phyloP scores from a whole-genome alignment of 768 basidiomycete species.

The Suillus occidentalis region DNA sequence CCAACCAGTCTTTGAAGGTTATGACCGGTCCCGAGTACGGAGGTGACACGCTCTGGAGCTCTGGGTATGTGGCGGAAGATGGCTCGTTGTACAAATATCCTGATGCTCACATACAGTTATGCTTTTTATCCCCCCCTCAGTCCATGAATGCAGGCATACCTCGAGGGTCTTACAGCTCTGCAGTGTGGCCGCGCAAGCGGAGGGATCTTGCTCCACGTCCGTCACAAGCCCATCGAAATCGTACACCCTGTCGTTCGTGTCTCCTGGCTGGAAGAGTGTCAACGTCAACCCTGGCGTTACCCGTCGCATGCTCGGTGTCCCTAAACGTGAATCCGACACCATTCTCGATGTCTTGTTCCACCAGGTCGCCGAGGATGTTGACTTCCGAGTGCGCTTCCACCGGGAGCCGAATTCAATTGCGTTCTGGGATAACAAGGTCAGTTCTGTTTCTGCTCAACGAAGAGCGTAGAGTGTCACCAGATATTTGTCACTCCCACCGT shows the following conservation, averaged over 20 bases:
- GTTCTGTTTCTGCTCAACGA: too few relatives aligned
- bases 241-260: slow-evolving; percentile 78
- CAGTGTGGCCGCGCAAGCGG: slow-evolving; percentile 75
- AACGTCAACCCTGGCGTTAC: slow-evolving; percentile 87
- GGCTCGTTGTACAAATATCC: not conserved
- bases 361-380: too few relatives aligned
- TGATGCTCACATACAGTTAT: slow-evolving; percentile 54
- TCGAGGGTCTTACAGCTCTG: slow-evolving; percentile 70
- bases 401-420: too few relatives aligned
- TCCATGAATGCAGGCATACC: slow-evolving; percentile 69
- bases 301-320: too few relatives aligned
- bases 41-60: slow-evolving; percentile 81
- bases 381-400: too few relatives aligned
- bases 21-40: too few relatives aligned
- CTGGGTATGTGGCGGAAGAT: slow-evolving; percentile 49
- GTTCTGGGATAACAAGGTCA: too few relatives aligned
- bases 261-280: slow-evolving; percentile 78
- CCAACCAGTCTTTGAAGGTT: too few relatives aligned
- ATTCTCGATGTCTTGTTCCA: too few relatives aligned
- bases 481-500: too few relatives aligned
- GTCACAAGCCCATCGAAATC: slow-evolving; percentile 69
- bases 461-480: too few relatives aligned
- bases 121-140: slow-evolving; percentile 84
- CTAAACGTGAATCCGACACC: too few relatives aligned
- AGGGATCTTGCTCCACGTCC: slow-evolving; percentile 73